Evolutionary conservation across 257 asterid genomes (phyloP), one percentile per base, ranked within the genome.

Genomic region (Ajuga chamaepitys): DNA sequence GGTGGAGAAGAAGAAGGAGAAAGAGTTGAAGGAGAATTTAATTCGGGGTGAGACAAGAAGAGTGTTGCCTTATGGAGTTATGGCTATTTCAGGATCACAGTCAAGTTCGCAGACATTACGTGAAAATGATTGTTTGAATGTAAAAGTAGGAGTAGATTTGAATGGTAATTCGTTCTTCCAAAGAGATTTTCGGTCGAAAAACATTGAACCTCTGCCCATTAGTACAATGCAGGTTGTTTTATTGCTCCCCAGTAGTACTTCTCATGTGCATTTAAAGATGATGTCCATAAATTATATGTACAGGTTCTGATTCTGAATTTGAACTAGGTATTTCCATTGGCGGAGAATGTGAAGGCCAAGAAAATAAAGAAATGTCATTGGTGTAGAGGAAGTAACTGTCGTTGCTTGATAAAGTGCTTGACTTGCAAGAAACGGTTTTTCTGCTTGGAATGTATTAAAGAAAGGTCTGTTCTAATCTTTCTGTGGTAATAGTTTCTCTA

Each of bases 151-250:
- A 25, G 73, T 62, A 28, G 77, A 77, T 53, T 70, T 74, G 21
- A 55, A 68, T 26, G 82, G 65, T 6, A 58, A 56, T 66, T 74
- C 71, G 10, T 57, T 69, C 65, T 8, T 75, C 18, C 82, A 68
- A 71, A 81, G 97, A 88, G 70, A 72, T 67, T 94, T 88, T 53
- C 73, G 99, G 53, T 94, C 98, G 11, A 94, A 94, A 70, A 90
- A 83, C 62, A 83, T 94, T 13, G 99, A 90, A 75, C 93, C 95
- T 3, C 67, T 77, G 34, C 96, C 99, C 17, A 66, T 90, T 40
- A 64, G 86, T 68, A 82, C 95, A 78, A 73, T 90, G 86, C 90
- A 94, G 99, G 99, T 90, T 55, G 66, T 65, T 62, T 12, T 68
- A 70, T 73, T 41, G 22, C 51, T 24, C 48, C 71, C 42, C 24